Evolutionary conservation across 257 asterid genomes (phyloP), one percentile per base, ranked within the genome.

Genomic region (Nicotiana sylvestris): DNA sequence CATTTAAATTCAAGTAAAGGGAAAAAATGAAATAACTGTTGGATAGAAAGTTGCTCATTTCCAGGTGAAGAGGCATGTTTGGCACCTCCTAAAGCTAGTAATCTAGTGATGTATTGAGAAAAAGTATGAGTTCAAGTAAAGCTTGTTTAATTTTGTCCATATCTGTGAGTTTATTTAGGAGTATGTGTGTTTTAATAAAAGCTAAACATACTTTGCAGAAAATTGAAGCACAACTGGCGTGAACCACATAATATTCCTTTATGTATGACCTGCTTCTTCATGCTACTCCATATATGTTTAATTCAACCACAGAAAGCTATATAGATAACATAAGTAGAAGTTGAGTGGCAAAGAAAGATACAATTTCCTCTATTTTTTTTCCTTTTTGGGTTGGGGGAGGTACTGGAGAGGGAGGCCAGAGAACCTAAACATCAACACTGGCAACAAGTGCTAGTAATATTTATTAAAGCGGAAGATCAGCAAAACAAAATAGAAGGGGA

Each of bases 61-160:
- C 85, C 81, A 82, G 80, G 81, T n/a, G 70, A 27, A 2, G 87
- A 83, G 66, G 84, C 80, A 78, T 65, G 87, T 81, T 82, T 84
- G 56, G 82, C 81, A 57, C 84, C 79, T 74, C 81, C 49, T 15
- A 7, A 69, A 78, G 81, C 80, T 70, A 81, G 56, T 74, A 21
- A 12, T 74, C 29, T 49, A 74, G 64, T 27, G 37, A 15, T 13
- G 51, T 81, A 49, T 78, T 43, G 58, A 81, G 82, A 4, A 18
- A 27, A 74, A 21, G 82, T 64, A 66, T 46, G 49, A 46, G 61
- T 80, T 81, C 81, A 76, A 81, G 83, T 83, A 83, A 84, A 85
- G 90, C 21, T 57, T 46, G 49, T 8, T 64, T 6, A 81, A 56
- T 76, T 84, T 76, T 67, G 53, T 58, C 72, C 35, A 57, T 81